phyloP scores from a whole-genome alignment of 257 asterid species.

The Schizonepeta tenuifolia region DNA sequence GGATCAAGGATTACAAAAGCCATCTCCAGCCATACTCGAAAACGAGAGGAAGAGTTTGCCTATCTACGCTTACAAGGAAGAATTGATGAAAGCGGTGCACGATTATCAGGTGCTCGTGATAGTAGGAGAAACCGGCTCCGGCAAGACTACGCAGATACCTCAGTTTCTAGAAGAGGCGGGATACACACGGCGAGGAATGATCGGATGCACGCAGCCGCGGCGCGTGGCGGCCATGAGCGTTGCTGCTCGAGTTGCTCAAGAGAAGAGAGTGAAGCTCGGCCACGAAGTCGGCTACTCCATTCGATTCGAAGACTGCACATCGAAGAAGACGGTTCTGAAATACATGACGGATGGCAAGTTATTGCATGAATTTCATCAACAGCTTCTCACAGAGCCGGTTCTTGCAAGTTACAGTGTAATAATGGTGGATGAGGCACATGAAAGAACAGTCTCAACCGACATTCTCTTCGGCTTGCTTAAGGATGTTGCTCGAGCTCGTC shows the following conservation, averaged over 20 bases:
- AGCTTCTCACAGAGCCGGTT: constrained; percentile 72
- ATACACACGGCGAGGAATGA: constrained; percentile 68
- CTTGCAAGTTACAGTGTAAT: constrained; percentile 86
- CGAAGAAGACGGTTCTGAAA: constrained; percentile 72
- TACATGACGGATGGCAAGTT: constrained; percentile 95
- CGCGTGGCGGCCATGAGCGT: constrained; percentile 99
- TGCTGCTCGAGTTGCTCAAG: constrained; percentile 95
- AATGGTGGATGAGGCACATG: constrained; percentile 98
- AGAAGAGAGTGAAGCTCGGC: constrained; percentile 96
- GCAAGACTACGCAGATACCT: constrained; percentile 93
- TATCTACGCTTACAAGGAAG: constrained; percentile 70
- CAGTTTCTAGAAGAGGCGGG: constrained; percentile 96
- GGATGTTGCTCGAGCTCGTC: constrained; percentile 80
- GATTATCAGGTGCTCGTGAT: constrained; percentile 92
- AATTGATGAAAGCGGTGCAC: constrained; percentile 67
- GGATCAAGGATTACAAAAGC: constrained; percentile 48
- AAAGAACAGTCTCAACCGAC: constrained; percentile 84
- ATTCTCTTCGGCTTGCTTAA: constrained; percentile 85
- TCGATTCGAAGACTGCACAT: constrained; percentile 93
- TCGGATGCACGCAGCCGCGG: constrained; percentile 95
- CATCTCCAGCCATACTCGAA: constrained; percentile 60
- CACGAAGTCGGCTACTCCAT: constrained; percentile 97
- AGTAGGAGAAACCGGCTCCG: constrained; percentile 95
- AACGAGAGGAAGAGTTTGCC: constrained; percentile 75
- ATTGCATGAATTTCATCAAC: constrained; percentile 58